Base-by-base conservation (phyloP, 208 protist species). In the Leishmania amazonensis region DNA sequence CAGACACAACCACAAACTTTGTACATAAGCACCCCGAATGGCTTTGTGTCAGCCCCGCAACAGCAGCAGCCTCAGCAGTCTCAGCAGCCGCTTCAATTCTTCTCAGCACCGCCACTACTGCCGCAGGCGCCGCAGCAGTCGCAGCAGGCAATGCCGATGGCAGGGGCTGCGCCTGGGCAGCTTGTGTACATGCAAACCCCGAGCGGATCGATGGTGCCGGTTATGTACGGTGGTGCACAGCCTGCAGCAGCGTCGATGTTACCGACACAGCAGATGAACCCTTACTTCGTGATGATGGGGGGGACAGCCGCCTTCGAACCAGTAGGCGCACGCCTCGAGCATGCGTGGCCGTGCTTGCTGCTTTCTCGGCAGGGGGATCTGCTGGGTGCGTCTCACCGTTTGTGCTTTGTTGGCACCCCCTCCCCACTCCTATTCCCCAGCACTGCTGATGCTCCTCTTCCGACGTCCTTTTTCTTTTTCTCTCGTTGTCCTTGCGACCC, bases 181-280 rank as follows among this genome's bases (percentile, higher is more conserved):
- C n/a, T 85, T 24, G 47, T 85, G 40, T 85, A 81, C 51, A 54
- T 85, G 75, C 81, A 76, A 42, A 57, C 71, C 3, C 3, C 81
- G 40, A 85, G 68, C 76, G 81, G 81, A 35, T 60, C 81, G 31
- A 51, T 85, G 31, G 47, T 85, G 76, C 81, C 81, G 47, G 70
- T 81, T 3, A 47, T 85, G 67, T 85, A 64, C 76, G 47, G 76
- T 28, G 81, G 81, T 17, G 31, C 58, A 4, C 53, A 79, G 24
- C 58, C 81, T n/a, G 11, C 76, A 0, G n/a, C n/a, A 65, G 75
- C 35, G n/a, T 11, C 75, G 45, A 42, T 58, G 76, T 0, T 80
- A 35, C 62, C 2, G 47, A 6, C 64, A 3, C 75, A 75, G 31
- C 65, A 58, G 47, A 72, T 85, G 81, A 78, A 45, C 49, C 54